Percentiles rank a stretch among this genome's conserved stretches.
Evolutionary conservation across 2,329 filamentous ascomycete genomes (phyloP).

Genomic region (Cladophialophora yegresii): DNA sequence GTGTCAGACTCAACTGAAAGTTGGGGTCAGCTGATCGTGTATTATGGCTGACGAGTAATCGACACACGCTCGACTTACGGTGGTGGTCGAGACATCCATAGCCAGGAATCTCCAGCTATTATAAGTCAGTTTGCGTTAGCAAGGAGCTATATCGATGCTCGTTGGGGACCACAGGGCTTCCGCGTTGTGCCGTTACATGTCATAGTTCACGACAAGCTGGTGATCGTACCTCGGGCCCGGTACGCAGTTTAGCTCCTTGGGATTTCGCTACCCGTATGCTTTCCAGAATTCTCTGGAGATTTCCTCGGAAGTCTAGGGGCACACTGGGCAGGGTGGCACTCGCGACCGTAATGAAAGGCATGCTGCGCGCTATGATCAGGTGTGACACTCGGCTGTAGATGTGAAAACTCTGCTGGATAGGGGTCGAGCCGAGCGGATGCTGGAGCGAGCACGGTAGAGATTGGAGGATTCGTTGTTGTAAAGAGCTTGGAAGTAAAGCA

Average conservation of each 20-base stretch:
- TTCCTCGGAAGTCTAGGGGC: conserved; percentile 64
- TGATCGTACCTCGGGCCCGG: conserved; percentile 50
- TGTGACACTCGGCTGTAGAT: neutral
- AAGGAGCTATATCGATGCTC: neutral
- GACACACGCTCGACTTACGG: conserved; percentile 46
- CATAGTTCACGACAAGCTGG: neutral
- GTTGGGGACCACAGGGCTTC: conserved; percentile 42
- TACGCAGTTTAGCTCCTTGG: conserved; percentile 62
- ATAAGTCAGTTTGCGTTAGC: conserved; percentile 6
- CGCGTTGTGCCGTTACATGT: conserved; percentile 35
- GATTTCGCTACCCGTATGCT: conserved; percentile 63
- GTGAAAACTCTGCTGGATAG: neutral
- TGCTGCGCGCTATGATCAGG: neutral
- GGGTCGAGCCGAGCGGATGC: neutral
- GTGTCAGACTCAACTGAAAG: conserved; percentile 50
- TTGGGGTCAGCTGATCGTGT: conserved; percentile 41
- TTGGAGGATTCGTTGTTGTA: neutral
- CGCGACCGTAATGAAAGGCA: conserved; percentile 18
- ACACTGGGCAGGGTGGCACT: conserved; percentile 24
- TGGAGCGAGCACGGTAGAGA: neutral
- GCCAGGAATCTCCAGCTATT: conserved; percentile 56
- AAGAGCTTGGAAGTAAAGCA: neutral
- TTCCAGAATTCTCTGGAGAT: conserved; percentile 63
- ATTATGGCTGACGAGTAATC: conserved; percentile 43
- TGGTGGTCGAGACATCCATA: conserved; percentile 71